A percentile compares a stretch with the other conserved stretches of the same genome.
Conservation (phyloP, 2,329 filamentous ascomycete genomes). For the Aspergillus puulaauensis region DNA sequence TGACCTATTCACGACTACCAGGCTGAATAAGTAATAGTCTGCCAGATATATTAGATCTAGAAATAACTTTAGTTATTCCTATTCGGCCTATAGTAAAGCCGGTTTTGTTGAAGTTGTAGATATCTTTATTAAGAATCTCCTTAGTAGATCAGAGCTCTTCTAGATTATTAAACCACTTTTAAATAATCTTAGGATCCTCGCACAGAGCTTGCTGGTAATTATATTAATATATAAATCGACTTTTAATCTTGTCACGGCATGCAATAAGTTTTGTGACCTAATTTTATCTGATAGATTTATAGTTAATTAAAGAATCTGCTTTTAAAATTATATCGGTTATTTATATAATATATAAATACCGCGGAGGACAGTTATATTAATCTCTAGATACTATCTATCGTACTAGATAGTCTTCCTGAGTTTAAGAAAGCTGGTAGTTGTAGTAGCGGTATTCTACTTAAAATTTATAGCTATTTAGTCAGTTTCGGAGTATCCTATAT, state of each 20-base stretch:
- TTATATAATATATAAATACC: slow-evolving; percentile 4
- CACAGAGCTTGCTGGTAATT: slow-evolving; percentile 7
- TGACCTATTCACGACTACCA: not conserved
- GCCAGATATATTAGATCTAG: not conserved
- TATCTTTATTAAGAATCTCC: slow-evolving; percentile 11
- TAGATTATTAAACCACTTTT: not conserved
- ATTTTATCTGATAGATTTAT: slow-evolving; percentile 2
- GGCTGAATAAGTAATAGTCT: not conserved
- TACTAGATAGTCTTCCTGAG: slow-evolving; percentile 5
- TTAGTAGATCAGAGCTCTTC: slow-evolving; percentile 6
- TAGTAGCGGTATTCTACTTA: not conserved
- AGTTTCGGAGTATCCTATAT: not conserved
- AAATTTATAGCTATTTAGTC: not conserved
- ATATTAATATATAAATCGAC: slow-evolving; percentile 1
- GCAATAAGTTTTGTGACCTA: slow-evolving; percentile 12
- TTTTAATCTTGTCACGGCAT: not conserved
- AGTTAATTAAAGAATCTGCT: not conserved
- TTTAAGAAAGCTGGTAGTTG: not conserved
- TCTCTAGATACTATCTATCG: slow-evolving; percentile 8
- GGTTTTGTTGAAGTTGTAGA: slow-evolving; percentile 21
- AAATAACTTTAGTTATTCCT: slow-evolving; percentile 10
- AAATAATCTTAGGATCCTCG: not conserved
- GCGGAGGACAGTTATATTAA: not conserved
- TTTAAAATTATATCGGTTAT: slow-evolving; percentile 15
- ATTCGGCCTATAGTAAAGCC: slow-evolving; percentile 17